These are phyloP conservation scores for Penstemon davidsonii DNA, from an alignment of 257 asterid genomes.

Conservation along the genomic window DNA sequence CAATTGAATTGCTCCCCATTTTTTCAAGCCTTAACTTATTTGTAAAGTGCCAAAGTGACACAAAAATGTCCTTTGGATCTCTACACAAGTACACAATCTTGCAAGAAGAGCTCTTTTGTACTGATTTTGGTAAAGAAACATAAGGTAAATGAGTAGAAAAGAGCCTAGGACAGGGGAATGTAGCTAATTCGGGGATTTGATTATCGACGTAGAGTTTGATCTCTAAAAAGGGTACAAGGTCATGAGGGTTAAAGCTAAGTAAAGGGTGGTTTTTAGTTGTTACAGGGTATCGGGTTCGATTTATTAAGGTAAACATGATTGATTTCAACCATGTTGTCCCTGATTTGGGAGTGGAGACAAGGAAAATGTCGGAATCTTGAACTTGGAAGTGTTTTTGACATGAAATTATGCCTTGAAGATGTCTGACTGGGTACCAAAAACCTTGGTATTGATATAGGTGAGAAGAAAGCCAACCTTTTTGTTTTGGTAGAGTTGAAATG, in stretches of 20 bases:
- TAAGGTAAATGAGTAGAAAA: conserved; percentile 44
- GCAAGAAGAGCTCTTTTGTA: conserved; percentile 17
- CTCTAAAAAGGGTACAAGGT: conserved; percentile 29
- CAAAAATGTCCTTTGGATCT: conserved; percentile 52
- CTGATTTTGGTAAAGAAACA: conserved; percentile 34
- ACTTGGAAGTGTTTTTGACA: conserved; percentile 40
- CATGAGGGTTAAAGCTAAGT: conserved; percentile 25
- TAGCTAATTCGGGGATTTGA: conserved; percentile 36
- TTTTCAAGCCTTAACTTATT: conserved; percentile 32
- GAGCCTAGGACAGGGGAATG: conserved; percentile 27
- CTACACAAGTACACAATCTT: conserved; percentile 56
- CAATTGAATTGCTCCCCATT: conserved; percentile 16
- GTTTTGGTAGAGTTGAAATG: conserved; percentile 42
- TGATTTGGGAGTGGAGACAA: conserved; percentile 55
- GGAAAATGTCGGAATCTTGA: conserved; percentile 38
- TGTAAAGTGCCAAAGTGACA: conserved; percentile 52
- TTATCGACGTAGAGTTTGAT: conserved; percentile 33
- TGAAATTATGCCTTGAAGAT: conserved; percentile 37
- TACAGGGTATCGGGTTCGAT: conserved; percentile 31
- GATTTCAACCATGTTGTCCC: conserved; percentile 63
- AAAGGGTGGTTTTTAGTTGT: conserved; percentile 23
- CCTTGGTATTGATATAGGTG: conserved; percentile 48
- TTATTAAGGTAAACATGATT: conserved; percentile 36
- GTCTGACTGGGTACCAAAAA: conserved; percentile 38
- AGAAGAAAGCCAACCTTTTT: conserved; percentile 40